phyloP scores from a whole-genome alignment of 805 yeast genomes.

The Yamadazyma kitorensis region DNA sequence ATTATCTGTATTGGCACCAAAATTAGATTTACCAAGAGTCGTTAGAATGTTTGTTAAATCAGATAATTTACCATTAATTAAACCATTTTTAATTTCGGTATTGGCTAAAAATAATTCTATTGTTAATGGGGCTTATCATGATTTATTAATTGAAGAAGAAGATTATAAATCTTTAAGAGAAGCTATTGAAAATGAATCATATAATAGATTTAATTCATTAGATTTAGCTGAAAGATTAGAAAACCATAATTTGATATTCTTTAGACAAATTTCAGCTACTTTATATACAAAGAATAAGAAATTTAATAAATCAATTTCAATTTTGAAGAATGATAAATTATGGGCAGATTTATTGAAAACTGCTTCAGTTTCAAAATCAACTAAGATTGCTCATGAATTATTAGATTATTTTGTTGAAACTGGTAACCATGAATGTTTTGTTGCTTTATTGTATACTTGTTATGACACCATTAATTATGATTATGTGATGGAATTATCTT shows the following conservation, averaged over 20 bases:
- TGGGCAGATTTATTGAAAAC: conserved; percentile 95
- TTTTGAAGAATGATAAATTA: conserved; percentile 86
- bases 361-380: conserved; percentile 75
- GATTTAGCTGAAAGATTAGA: conserved; percentile 92
- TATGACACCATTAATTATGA: conserved; percentile 79
- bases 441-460: conserved; percentile 83
- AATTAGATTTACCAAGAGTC: conserved; percentile 91
- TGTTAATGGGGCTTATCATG: conserved; percentile 94
- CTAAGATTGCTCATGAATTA: conserved; percentile 84
- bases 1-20: conserved; percentile 77
- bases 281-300: conserved; percentile 93
- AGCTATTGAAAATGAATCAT: conserved; percentile 72
- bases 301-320: conserved; percentile 83
- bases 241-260: conserved; percentile 84
- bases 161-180: conserved; percentile 87
- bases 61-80: conserved; percentile 93
- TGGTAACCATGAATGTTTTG: conserved; percentile 93
- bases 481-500: conserved; percentile 81
- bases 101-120: conserved; percentile 85
- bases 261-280: conserved; percentile 94
- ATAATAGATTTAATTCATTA: conserved; percentile 87
- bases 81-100: conserved; percentile 90
- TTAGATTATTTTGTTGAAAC: conserved; percentile 92
- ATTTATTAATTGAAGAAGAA: conserved; percentile 91
- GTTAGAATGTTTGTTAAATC: conserved; percentile 92